phyloP scores from a whole-genome alignment of 1,139 yeast species.

The Sugiyamaella pinicola region DNA sequence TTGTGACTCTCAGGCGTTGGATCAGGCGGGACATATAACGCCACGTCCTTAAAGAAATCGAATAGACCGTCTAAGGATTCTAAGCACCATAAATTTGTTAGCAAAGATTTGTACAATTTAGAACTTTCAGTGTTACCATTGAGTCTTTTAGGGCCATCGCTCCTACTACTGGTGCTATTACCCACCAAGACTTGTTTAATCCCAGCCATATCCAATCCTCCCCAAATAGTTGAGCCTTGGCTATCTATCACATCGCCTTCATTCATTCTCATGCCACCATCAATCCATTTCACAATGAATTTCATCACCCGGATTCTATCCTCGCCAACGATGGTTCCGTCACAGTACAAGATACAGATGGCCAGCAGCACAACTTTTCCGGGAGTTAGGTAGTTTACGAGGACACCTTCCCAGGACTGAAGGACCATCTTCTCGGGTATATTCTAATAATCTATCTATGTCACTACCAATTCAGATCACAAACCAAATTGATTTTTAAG shows the following conservation, averaged over 20 bases:
- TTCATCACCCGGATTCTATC: constrained; percentile 31
- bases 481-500: no score
- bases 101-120: constrained; percentile 22
- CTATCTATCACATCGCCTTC: not conserved
- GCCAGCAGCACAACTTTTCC: constrained; percentile 34
- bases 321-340: constrained; percentile 25
- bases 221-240: not conserved
- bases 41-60: constrained; percentile 21
- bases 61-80: constrained; percentile 28
- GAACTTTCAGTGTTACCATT: not conserved
- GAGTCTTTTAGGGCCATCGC: no score
- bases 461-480: no score
- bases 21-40: constrained; percentile 16
- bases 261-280: constrained; percentile 18
- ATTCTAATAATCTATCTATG: no score
- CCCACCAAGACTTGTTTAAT: not conserved
- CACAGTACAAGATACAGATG: constrained; percentile 33
- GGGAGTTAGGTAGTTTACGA: constrained; percentile 34
- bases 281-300: constrained; percentile 31
- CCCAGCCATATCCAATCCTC: constrained; percentile 2
- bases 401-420: constrained; percentile 18
- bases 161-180: not conserved
- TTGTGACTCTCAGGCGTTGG: constrained; percentile 1
- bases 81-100: constrained; percentile 25
- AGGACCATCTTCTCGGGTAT: constrained; percentile 4